A percentile compares a stretch with the other conserved stretches of the same genome.
phyloP scores from a whole-genome alignment of 2,329 filamentous ascomycete genomes.

The Claviceps lovelessii region DNA sequence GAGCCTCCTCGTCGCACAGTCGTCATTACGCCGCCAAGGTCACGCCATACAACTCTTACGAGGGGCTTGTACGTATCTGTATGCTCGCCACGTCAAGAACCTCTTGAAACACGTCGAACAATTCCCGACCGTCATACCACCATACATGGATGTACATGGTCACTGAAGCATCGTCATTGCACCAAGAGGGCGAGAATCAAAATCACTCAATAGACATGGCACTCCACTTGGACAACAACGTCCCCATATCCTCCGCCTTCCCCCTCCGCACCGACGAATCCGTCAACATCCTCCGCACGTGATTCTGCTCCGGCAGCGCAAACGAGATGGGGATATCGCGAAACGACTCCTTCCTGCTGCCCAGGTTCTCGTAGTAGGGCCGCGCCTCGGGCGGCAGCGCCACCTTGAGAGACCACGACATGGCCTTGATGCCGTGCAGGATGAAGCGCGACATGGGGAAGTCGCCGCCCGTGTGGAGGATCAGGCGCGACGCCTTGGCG shows the following conservation, averaged over 20 bases:
- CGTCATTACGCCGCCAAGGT: too few relatives aligned
- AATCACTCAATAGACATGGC: slow-evolving; percentile 4
- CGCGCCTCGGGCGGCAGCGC: slow-evolving; percentile 4
- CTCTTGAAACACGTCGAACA: too few relatives aligned
- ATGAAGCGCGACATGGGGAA: slow-evolving; percentile 7
- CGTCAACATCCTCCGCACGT: slow-evolving; percentile 4
- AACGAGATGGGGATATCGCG: slow-evolving; percentile 8
- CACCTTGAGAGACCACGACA: slow-evolving; percentile 7
- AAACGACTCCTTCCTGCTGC: slow-evolving; percentile 2
- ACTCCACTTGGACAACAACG: slow-evolving; percentile 4
- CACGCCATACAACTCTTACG: too few relatives aligned
- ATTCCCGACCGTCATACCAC: too few relatives aligned
- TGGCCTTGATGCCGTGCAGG: slow-evolving; percentile 8
- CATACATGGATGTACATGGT: too few relatives aligned
- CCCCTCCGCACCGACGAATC: not conserved
- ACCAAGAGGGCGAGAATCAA: too few relatives aligned
- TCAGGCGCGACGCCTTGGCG: slow-evolving; percentile 4
- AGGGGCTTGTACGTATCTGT: too few relatives aligned
- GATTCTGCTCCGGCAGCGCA: slow-evolving; percentile 6
- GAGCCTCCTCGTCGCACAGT: too few relatives aligned
- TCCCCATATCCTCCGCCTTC: slow-evolving; percentile 4
- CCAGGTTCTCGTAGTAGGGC: slow-evolving; percentile 5
- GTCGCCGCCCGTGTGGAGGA: slow-evolving; percentile 4
- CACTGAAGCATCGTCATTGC: too few relatives aligned
- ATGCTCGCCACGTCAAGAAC: too few relatives aligned